Evolutionary conservation across 805 yeast genomes (phyloP).

Genomic region (Candida railenensis): DNA sequence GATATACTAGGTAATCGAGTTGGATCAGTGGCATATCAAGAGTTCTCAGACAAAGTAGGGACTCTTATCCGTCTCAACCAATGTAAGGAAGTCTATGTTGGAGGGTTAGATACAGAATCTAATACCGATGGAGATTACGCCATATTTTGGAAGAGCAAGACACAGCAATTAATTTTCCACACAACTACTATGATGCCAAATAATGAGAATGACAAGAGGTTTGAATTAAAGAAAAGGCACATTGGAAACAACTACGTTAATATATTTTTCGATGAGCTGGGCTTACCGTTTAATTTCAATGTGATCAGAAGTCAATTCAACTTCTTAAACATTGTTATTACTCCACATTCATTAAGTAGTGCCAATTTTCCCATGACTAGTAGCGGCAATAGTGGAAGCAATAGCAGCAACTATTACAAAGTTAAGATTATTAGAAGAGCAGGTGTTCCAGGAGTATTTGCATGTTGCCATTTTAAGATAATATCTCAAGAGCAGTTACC

Average conservation of each 20-base stretch:
- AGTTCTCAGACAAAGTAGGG: conserved; percentile 62
- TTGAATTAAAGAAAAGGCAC: conserved; percentile 70
- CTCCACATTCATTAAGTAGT: conserved; percentile 48
- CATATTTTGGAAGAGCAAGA: conserved; percentile 68
- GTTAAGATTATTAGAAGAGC: conserved; percentile 64
- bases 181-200: conserved; percentile 81
- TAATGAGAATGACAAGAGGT: conserved; percentile 36
- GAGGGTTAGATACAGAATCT: conserved; percentile 73
- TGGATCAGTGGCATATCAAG: conserved; percentile 65
- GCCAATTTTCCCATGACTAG: conserved; percentile 4
- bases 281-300: conserved; percentile 64
- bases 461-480: conserved; percentile 74
- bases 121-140: conserved; percentile 78
- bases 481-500: conserved; percentile 61
- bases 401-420: conserved; percentile 41
- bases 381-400: conserved; percentile 4
- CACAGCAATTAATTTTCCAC: conserved; percentile 72
- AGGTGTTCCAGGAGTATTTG: conserved; percentile 75
- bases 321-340: conserved; percentile 74
- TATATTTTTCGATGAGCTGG: conserved; percentile 77
- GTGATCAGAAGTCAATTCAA: conserved; percentile 76
- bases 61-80: conserved; percentile 54
- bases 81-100: conserved; percentile 55
- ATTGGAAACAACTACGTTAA: conserved; percentile 85
- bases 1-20: conserved; percentile 62